Conservation (phyloP, 2,329 filamentous ascomycete genomes). For the Plenodomus biglobosus region DNA sequence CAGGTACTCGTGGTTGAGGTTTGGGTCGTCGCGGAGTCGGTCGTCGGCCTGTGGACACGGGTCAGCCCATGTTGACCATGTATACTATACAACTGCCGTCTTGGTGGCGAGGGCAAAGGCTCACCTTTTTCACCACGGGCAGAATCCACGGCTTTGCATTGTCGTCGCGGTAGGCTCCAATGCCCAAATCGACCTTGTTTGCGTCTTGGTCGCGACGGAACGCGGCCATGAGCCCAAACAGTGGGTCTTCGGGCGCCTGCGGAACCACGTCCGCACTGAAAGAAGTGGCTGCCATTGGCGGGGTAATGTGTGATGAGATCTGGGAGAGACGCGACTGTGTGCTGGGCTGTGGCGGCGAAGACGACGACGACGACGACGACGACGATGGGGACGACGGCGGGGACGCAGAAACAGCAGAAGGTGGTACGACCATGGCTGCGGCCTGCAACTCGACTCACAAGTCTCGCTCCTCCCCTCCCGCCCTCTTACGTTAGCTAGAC, state of each 20-base stretch:
- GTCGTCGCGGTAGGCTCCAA: slow-evolving; percentile 94
- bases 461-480: slow-evolving; percentile 9
- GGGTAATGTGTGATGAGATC: slow-evolving; percentile 71
- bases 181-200: slow-evolving; percentile 90
- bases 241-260: slow-evolving; percentile 88
- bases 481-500: slow-evolving; percentile 31
- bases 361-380: slow-evolving; percentile 7
- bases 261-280: slow-evolving; percentile 79
- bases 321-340: slow-evolving; percentile 52
- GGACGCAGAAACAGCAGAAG: background rate
- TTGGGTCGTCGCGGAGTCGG: slow-evolving; percentile 81
- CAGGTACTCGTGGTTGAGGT: slow-evolving; percentile 96
- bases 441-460: too few species aligned
- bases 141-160: slow-evolving; percentile 97
- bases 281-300: slow-evolving; percentile 61
- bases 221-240: slow-evolving; percentile 89
- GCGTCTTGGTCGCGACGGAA: slow-evolving; percentile 74
- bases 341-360: slow-evolving; percentile 19
- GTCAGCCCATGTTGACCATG: slow-evolving; percentile 30
- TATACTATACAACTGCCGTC: too few species aligned
- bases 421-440: background rate
- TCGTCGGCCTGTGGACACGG: slow-evolving; percentile 73
- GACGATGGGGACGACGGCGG: background rate
- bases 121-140: slow-evolving; percentile 93
- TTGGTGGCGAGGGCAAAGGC: too few species aligned